Base-by-base conservation (phyloP, 2,329 filamentous ascomycete genomes). In the Cladosporium cucumerinum region DNA sequence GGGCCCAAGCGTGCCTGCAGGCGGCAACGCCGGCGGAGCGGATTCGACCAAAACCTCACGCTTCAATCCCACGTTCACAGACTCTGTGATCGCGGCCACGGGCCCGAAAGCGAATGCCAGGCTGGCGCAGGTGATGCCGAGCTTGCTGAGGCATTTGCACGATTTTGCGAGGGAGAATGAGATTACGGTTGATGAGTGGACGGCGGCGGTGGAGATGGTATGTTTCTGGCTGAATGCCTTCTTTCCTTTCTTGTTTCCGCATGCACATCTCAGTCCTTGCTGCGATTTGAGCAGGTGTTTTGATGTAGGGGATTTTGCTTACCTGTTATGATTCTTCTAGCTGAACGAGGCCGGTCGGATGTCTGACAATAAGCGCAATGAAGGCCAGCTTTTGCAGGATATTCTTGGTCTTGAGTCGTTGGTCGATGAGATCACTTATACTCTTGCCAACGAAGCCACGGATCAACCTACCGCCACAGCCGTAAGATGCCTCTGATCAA, bases 361-460 rank as follows among this genome's bases (percentile, higher is more conserved):
- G 85, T 87, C 84, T 66, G 80, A 85, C 69, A 80, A 85, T 52
- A 84, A 82, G 72, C 82, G 87, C 63, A 89, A 89, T 65, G 87
- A 89, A 77, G 85, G 85, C 25, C 86, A 88, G 67, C 78, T 87
- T 1, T 72, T 87, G 23, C 85, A 82, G 70, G 85, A 87, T 69
- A 77, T 87, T 39, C 78, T 87, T 36, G 85, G 85, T 23, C 76
- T 88, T 34, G 85, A 87, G 72, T 69, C 69, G 1, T 76, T 82
- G 58, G 90, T 93, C 55, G 91, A 94, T 75, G 90, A 94, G 75
- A 94, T 95, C 73, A 91, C 89, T 63, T 89, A 87, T 78, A 87
- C 86, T 66, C 81, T 85, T 59, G 83, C 84, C 32, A 83, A 84
- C 58, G 82, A 84, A 46, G 81, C 81, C 0, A 66, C 65, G 25